Percentiles rank a stretch among this genome's conserved stretches.
These are phyloP conservation scores for Pholiota microspora DNA, from an alignment of 768 basidiomycete species.

Conservation along the genomic window DNA sequence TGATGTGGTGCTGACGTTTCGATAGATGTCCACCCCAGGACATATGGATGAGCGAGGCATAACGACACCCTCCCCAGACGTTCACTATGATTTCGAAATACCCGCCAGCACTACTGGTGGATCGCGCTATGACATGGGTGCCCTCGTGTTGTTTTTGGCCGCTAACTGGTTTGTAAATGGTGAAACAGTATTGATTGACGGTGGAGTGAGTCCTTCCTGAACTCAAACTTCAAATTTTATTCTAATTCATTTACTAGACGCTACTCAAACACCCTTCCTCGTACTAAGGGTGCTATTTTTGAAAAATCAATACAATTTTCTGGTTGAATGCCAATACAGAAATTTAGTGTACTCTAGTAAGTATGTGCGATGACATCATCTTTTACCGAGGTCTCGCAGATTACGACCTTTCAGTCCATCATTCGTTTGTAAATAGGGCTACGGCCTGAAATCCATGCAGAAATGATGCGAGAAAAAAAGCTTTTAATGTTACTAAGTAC, in stretches of 20 bases:
- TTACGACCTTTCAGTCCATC: no score
- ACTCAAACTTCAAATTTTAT: background rate
- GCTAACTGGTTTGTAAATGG: slow-evolving; percentile 9
- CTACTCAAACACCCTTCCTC: slow-evolving; percentile 2
- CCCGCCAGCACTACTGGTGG: background rate
- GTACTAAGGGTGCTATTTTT: background rate
- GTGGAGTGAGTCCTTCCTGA: slow-evolving; percentile 3
- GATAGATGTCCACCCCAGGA: slow-evolving; percentile 8
- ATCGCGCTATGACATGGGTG: slow-evolving; percentile 7
- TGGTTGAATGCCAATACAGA: no score
- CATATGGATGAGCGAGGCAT: background rate
- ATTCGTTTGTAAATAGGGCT: no score
- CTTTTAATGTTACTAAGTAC: no score
- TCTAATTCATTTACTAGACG: background rate
- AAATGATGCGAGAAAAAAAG: no score
- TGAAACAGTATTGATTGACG: slow-evolving; percentile 9
- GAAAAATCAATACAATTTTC: no score
- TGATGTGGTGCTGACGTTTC: background rate
- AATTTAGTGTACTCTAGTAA: no score
- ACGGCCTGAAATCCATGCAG: no score
- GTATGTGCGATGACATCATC: no score
- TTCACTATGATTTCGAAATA: background rate
- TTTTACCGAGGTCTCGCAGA: no score
- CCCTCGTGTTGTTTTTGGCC: slow-evolving; percentile 5
- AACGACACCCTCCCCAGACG: background rate